Evolutionary conservation across 306 rosid genomes (phyloP).

Genomic region (Comarum palustre): DNA sequence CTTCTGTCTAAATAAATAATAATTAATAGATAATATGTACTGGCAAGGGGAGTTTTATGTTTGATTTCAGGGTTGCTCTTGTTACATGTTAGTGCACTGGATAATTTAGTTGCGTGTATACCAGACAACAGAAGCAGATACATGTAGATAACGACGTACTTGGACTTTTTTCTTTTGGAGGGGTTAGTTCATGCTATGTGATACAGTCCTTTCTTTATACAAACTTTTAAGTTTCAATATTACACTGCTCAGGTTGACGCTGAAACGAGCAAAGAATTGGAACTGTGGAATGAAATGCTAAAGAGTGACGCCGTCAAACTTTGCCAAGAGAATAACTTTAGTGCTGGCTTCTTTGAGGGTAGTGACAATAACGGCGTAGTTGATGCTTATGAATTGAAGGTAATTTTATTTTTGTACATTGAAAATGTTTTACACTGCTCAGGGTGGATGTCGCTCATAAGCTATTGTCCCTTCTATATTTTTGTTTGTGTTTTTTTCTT

Average conservation of each 20-base stretch:
- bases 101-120: not conserved
- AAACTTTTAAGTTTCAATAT: conserved; percentile 7
- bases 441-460: conserved; percentile 2
- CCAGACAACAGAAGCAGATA: not conserved
- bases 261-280: conserved; percentile 84
- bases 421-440: conserved; percentile 6
- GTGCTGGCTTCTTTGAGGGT: conserved; percentile 90
- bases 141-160: not conserved
- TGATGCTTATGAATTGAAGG: conserved; percentile 97
- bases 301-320: conserved; percentile 78
- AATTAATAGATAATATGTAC: not conserved
- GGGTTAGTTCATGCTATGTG: not conserved
- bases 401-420: conserved; percentile 19
- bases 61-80: not conserved
- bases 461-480: not conserved
- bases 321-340: conserved; percentile 89
- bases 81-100: not conserved
- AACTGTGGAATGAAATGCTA: conserved; percentile 96
- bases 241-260: conserved; percentile 62
- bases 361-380: conserved; percentile 69
- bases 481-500: not conserved
- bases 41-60: not conserved
- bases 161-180: not conserved
- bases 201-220: not conserved
- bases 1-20: not conserved